These are phyloP conservation scores for Mucor plumbeus DNA, from an alignment of 371 early-diverging fungal species.

Conservation along the genomic window DNA sequence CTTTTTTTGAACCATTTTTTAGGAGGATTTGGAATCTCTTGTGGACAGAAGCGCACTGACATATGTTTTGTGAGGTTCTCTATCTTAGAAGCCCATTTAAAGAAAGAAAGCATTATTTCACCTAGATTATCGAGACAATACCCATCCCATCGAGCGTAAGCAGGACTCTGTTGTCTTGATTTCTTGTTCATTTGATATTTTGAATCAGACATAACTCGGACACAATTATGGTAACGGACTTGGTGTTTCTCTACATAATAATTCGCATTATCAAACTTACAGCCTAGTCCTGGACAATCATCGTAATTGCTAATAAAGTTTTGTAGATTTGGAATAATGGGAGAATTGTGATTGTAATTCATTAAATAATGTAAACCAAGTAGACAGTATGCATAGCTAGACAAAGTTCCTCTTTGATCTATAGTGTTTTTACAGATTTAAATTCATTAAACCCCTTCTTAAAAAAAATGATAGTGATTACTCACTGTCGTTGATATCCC, in stretches of 20 bases:
- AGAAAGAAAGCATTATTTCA: neutral
- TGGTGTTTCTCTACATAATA: neutral
- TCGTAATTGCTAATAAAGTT: neutral
- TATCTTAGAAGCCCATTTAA: neutral
- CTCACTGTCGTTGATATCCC: slow-evolving; percentile 54
- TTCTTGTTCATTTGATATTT: neutral
- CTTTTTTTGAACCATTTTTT: neutral
- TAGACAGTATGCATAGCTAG: slow-evolving; percentile 26
- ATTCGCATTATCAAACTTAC: neutral
- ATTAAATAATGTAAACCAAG: slow-evolving; percentile 27
- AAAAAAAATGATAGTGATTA: neutral
- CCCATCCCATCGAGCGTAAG: neutral
- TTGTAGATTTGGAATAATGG: slow-evolving; percentile 23
- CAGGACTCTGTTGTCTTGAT: too few species aligned
- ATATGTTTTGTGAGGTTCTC: neutral
- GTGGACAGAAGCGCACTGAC: neutral
- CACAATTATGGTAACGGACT: neutral
- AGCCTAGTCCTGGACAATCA: neutral
- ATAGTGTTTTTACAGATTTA: neutral
- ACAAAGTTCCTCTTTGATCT: slow-evolving; percentile 19
- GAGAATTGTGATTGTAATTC: slow-evolving; percentile 1
- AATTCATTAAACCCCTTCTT: neutral
- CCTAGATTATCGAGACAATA: neutral
- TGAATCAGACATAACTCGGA: neutral
- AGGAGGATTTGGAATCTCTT: neutral